Evolutionary conservation across 2,329 filamentous ascomycete species (phyloP), one percentile per base, ranked within the genome.

Genomic region (Ceratocystis harringtonii): DNA sequence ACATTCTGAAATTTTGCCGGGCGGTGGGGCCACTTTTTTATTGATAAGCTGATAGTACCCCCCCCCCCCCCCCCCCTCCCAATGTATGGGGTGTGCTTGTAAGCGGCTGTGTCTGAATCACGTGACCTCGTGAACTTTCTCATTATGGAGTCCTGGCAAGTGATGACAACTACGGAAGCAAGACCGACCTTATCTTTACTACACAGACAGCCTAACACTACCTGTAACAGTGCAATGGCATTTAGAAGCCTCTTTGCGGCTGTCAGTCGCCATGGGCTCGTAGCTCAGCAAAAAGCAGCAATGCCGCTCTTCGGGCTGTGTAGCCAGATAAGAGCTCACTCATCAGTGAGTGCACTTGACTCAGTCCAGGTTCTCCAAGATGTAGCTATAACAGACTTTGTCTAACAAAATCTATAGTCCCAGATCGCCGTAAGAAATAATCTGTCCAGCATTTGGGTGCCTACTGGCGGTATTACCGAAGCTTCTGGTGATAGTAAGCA

Each of bases 391-490:
- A 6, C 19, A 19, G 50, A 4, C 25, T 22, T 50, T 22, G 19
- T 60, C 60, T 67, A 57, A 67, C 63, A 25, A 19, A 7, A 25
- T 28, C 12, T n/a, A 30, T 65, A 67, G 66, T 63, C 48, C 3
- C 66, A 36, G 8, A 48, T 50, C 10, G 19, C 50, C 10, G 43
- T 65, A 32, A 67, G 66, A 63, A 65, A 67, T 8, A 67, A 68
- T 67, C 74, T 92, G 8, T 92, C 90, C 2, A 85, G 79, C 58
- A 82, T 91, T 74, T 96, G 92, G 90, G 80, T 86, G 32, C 90
- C 91, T 1, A 89, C 86, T 0, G 85, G 86, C 55, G 85, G 87
- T 6, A 83, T 89, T 64, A 79, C 84, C 67, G 77, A 79, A 50
- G 77, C 77, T 30, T 76, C 81, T 55, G 78, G 80, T 63, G 83